A percentile compares a stretch with the other conserved stretches of the same genome.
These are phyloP conservation scores for Xylariaceae sp. DNA, from an alignment of 2,329 filamentous ascomycete species.

Conservation along the genomic window DNA sequence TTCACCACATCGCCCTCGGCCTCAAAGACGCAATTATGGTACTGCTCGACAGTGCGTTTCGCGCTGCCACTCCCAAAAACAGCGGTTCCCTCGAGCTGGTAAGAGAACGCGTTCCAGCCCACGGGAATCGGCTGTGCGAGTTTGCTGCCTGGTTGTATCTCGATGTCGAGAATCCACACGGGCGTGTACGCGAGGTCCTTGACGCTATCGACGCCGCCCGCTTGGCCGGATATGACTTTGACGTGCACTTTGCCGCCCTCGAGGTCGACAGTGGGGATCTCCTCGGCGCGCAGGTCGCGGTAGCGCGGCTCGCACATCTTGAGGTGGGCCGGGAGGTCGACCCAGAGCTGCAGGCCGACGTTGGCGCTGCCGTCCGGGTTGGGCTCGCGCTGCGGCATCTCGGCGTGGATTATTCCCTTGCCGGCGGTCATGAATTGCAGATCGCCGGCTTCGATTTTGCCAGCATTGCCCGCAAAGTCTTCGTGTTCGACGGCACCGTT, in stretches of 20 bases:
- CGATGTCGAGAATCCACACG: constrained; percentile 90
- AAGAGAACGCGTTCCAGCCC: constrained; percentile 88
- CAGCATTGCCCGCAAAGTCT: constrained; percentile 46
- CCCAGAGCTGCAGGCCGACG: constrained; percentile 91
- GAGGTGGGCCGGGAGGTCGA: constrained; percentile 76
- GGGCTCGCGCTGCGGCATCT: constrained; percentile 71
- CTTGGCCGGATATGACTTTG: constrained; percentile 87
- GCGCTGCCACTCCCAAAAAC: constrained; percentile 54
- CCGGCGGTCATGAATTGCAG: constrained; percentile 98
- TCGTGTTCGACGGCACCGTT: constrained; percentile 52
- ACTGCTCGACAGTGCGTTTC: constrained; percentile 58
- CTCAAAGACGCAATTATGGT: constrained; percentile 87
- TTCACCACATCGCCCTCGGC: constrained; percentile 72
- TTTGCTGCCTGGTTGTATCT: constrained; percentile 72
- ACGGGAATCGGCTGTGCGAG: constrained; percentile 71
- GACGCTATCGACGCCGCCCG: constrained; percentile 78
- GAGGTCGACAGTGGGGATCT: constrained; percentile 72
- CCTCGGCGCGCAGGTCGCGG: constrained; percentile 71
- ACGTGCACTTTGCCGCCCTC: constrained; percentile 73
- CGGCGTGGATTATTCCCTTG: constrained; percentile 85
- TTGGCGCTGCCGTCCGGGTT: constrained; percentile 73
- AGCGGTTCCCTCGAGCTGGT: constrained; percentile 72
- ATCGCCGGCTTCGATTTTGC: constrained; percentile 82
- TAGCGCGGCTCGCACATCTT: constrained; percentile 92
- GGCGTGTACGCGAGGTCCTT: constrained; percentile 93